phyloP scores from a whole-genome alignment of 2,329 filamentous ascomycete species.

The Aspergillus ochraceus region DNA sequence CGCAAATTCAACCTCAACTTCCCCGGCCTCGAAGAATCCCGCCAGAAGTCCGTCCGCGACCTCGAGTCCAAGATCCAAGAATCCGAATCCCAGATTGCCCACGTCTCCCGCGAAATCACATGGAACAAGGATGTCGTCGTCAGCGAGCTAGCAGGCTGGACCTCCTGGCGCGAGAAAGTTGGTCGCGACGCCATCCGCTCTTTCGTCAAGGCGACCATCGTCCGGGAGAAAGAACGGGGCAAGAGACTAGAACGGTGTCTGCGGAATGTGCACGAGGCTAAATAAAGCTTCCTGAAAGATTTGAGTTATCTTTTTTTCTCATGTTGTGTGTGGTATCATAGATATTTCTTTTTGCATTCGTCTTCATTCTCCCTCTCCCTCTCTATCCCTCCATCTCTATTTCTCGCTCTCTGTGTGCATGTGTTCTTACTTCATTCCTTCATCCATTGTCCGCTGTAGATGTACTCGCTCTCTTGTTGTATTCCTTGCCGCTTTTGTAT shows the following conservation, averaged over 20 bases:
- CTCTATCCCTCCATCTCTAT: not conserved
- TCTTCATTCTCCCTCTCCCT: not conserved
- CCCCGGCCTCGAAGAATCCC: conserved; percentile 73
- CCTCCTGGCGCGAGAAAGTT: conserved; percentile 79
- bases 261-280: conserved; percentile 53
- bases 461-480: not conserved
- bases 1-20: conserved; percentile 50
- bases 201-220: conserved; percentile 74
- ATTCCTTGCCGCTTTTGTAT: not conserved
- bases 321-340: not conserved
- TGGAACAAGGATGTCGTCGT: conserved; percentile 95
- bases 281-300: not conserved
- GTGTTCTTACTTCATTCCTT: conserved; percentile 1
- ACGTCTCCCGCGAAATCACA: conserved; percentile 76
- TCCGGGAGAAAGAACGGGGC: conserved; percentile 75
- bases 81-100: conserved; percentile 67
- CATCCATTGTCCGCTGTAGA: conserved; percentile 1
- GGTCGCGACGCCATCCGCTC: conserved; percentile 73
- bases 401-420: not conserved
- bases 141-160: conserved; percentile 88
- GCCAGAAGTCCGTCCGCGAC: conserved; percentile 78
- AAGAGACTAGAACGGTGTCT: conserved; percentile 79
- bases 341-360: not conserved
- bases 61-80: conserved; percentile 76
- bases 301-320: not conserved